Evolutionary conservation across 2,329 filamentous ascomycete species (phyloP).

Genomic region (Microascus cirrosus): DNA sequence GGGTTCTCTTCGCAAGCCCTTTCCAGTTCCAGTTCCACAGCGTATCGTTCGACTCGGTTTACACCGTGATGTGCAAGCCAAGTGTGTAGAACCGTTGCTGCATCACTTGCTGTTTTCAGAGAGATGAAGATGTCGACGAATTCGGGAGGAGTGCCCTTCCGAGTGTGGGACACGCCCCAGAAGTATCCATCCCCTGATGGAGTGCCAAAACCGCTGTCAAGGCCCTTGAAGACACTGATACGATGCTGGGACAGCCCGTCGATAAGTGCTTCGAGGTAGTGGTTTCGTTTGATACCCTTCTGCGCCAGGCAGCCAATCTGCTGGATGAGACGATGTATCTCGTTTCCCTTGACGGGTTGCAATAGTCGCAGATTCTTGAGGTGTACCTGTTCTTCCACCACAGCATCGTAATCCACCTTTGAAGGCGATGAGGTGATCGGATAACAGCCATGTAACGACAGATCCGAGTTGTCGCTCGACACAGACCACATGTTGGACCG

Average conservation of each 20-base stretch:
- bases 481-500: constrained; percentile 18
- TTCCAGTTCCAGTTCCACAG: constrained; percentile 17
- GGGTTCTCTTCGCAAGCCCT: constrained; percentile 4
- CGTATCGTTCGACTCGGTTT: constrained; percentile 18
- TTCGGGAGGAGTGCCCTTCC: constrained; percentile 5
- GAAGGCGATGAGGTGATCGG: constrained; percentile 17
- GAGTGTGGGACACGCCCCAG: constrained; percentile 18
- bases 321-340: constrained; percentile 14
- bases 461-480: constrained; percentile 14
- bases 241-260: constrained; percentile 14
- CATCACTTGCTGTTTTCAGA: constrained; percentile 17
- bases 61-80: constrained; percentile 24
- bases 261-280: constrained; percentile 15
- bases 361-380: constrained; percentile 19
- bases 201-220: constrained; percentile 22
- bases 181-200: constrained; percentile 17
- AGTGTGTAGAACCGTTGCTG: constrained; percentile 20
- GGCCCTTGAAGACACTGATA: constrained; percentile 19
- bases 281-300: constrained; percentile 7
- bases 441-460: constrained; percentile 17
- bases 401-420: constrained; percentile 15
- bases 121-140: constrained; percentile 23
- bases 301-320: constrained; percentile 11
- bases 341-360: constrained; percentile 15
- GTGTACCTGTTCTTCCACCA: constrained; percentile 18